These are phyloP conservation scores for Neurospora discreta DNA, from an alignment of 495 filamentous ascomycete genomes.

Conservation along the genomic window DNA sequence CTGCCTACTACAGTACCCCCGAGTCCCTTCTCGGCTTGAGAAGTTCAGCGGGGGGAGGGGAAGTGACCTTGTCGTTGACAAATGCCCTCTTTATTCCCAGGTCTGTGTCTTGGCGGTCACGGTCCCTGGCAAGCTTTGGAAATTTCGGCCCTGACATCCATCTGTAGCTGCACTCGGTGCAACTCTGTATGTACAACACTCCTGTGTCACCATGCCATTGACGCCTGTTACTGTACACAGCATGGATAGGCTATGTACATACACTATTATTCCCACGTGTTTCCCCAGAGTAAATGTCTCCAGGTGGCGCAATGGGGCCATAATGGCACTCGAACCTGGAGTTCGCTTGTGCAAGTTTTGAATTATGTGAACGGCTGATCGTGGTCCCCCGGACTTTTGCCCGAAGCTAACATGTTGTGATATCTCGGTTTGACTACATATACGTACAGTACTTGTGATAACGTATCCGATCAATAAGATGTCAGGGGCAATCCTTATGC, in stretches of 20 bases:
- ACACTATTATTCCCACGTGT: not conserved
- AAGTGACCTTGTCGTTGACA: not conserved
- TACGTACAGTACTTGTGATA: not conserved
- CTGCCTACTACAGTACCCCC: not conserved
- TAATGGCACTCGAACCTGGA: not conserved
- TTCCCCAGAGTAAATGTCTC: not conserved
- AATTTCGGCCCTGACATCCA: not conserved
- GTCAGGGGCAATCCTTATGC: not conserved
- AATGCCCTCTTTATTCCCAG: not conserved
- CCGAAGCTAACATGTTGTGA: not conserved
- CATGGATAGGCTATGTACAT: no score
- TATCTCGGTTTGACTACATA: not conserved
- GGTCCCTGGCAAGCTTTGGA: not conserved
- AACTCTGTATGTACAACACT: not conserved
- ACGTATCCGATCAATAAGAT: not conserved
- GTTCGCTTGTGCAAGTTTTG: not conserved
- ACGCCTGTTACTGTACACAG: not conserved
- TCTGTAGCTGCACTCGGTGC: not conserved
- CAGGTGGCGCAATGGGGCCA: not conserved
- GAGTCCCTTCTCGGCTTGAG: not conserved
- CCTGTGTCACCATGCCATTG: not conserved
- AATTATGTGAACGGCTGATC: not conserved
- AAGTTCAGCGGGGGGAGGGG: no score
- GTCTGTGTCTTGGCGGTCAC: not conserved
- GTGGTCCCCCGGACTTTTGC: not conserved